phyloP scores from a whole-genome alignment of 2,329 filamentous ascomycete species.

The Zasmidium cellare region DNA sequence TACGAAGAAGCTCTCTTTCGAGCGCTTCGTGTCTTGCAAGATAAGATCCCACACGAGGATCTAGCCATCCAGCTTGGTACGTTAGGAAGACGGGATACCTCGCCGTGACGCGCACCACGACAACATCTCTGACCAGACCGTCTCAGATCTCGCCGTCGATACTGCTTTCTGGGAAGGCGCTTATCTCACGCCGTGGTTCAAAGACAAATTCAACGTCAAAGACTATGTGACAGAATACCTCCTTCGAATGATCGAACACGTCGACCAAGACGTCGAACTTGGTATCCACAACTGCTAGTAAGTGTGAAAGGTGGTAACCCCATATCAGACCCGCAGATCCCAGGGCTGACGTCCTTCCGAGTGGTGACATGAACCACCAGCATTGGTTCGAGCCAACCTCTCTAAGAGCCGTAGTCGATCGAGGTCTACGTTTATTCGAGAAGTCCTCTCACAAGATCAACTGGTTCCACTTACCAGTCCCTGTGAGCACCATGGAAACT shows the following conservation, averaged over 20 bases:
- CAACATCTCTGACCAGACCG: neutral
- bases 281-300: slow-evolving; percentile 53
- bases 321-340: no score
- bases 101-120: neutral
- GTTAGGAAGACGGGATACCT: neutral
- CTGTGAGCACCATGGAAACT: slow-evolving; percentile 33
- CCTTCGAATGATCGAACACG: slow-evolving; percentile 29
- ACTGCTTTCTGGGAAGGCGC: slow-evolving; percentile 31
- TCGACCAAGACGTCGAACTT: slow-evolving; percentile 40
- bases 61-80: slow-evolving; percentile 32
- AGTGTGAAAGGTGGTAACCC: no score
- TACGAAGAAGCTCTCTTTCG: slow-evolving; percentile 35
- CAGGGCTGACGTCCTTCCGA: no score
- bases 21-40: slow-evolving; percentile 31
- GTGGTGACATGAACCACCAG: slow-evolving; percentile 44
- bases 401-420: slow-evolving; percentile 32
- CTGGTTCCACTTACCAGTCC: slow-evolving; percentile 48
- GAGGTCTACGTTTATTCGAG: slow-evolving; percentile 36
- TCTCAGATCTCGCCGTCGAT: slow-evolving; percentile 33
- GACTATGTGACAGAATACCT: slow-evolving; percentile 37
- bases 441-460: slow-evolving; percentile 32
- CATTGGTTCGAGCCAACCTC: slow-evolving; percentile 47
- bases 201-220: slow-evolving; percentile 29
- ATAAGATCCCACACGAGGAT: slow-evolving; percentile 34
- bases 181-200: slow-evolving; percentile 14